A percentile compares a stretch with the other conserved stretches of the same genome.
phyloP scores from a whole-genome alignment of 2,329 filamentous ascomycete genomes.

The Penicillium sp. region DNA sequence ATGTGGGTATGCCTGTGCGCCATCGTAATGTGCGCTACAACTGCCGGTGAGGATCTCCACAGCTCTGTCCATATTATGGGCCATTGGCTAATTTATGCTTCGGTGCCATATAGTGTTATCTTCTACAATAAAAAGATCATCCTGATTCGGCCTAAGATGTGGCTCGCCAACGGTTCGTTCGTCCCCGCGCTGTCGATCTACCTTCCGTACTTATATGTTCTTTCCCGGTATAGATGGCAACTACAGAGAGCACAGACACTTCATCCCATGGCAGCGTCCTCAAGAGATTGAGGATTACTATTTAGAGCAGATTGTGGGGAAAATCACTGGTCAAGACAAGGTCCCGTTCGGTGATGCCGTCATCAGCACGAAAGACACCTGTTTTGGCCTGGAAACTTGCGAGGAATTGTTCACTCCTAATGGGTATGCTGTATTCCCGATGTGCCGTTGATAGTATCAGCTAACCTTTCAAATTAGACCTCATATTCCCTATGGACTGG shows the following conservation, averaged over 20 bases:
- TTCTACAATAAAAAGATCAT: slow-evolving; percentile 67
- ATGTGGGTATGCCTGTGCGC: slow-evolving; percentile 65
- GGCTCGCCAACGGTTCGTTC: slow-evolving; percentile 60
- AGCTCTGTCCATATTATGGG: background rate
- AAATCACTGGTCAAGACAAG: slow-evolving; percentile 56
- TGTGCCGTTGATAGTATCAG: background rate
- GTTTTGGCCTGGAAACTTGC: slow-evolving; percentile 65
- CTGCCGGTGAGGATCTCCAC: slow-evolving; percentile 47
- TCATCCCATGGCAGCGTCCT: slow-evolving; percentile 63
- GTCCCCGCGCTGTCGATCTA: background rate
- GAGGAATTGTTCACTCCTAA: slow-evolving; percentile 67
- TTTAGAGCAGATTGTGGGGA: slow-evolving; percentile 60
- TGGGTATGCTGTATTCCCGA: slow-evolving; percentile 20
- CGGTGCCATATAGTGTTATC: slow-evolving; percentile 48
- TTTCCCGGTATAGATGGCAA: slow-evolving; percentile 55
- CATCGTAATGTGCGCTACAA: slow-evolving; percentile 67
- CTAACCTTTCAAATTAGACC: slow-evolving; percentile 38
- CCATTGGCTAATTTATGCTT: background rate
- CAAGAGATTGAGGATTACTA: slow-evolving; percentile 63
- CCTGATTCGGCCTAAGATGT: slow-evolving; percentile 71
- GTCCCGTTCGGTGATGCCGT: slow-evolving; percentile 70
- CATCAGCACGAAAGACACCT: slow-evolving; percentile 63
- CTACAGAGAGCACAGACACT: slow-evolving; percentile 62
- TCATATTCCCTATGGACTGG: slow-evolving; percentile 61
- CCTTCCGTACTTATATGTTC: slow-evolving; percentile 1